A percentile compares a stretch with the other conserved stretches of the same genome.
These are phyloP conservation scores for Aureobasidium sp. DNA, from an alignment of 2,329 filamentous ascomycete genomes.

Conservation along the genomic window DNA sequence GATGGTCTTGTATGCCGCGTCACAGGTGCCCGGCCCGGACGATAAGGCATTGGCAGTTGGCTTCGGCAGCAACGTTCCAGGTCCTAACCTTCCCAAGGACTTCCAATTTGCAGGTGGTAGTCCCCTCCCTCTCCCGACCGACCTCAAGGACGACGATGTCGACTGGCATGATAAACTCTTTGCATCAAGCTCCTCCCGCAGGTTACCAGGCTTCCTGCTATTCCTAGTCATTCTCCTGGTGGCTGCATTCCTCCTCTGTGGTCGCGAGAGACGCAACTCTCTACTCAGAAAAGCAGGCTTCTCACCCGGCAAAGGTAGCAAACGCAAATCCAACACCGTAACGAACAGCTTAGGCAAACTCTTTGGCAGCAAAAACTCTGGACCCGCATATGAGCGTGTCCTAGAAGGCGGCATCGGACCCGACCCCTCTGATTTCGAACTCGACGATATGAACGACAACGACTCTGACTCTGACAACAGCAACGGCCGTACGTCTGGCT, in stretches of 20 bases:
- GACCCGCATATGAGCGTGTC: slow-evolving; percentile 66
- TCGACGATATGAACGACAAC: slow-evolving; percentile 48
- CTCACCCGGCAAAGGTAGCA: slow-evolving; percentile 33
- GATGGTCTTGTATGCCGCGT: slow-evolving; percentile 90
- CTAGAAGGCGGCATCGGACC: slow-evolving; percentile 54
- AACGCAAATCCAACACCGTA: slow-evolving; percentile 36
- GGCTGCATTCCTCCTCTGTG: slow-evolving; percentile 66
- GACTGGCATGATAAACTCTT: slow-evolving; percentile 56
- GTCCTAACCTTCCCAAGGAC: slow-evolving; percentile 43
- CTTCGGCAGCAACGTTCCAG: slow-evolving; percentile 79
- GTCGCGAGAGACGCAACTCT: slow-evolving; percentile 62
- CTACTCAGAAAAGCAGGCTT: slow-evolving; percentile 50
- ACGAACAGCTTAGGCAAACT: slow-evolving; percentile 44
- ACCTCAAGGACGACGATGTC: slow-evolving; percentile 35
- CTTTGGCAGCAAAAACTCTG: slow-evolving; percentile 48
- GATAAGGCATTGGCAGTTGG: slow-evolving; percentile 65
- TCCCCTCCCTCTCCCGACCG: slow-evolving; percentile 37
- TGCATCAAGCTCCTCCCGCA: slow-evolving; percentile 54
- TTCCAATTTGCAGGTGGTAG: slow-evolving; percentile 70
- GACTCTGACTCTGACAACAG: slow-evolving; percentile 30
- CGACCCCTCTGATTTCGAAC: slow-evolving; percentile 61
- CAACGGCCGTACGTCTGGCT: slow-evolving; percentile 56
- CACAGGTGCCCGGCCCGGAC: slow-evolving; percentile 63
- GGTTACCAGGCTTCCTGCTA: slow-evolving; percentile 67
- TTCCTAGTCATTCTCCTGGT: slow-evolving; percentile 67